A percentile compares a stretch with the other conserved stretches of the same genome.
Conservation (phyloP, 805 yeast genomes). For the Pichia thaimueangensis region DNA sequence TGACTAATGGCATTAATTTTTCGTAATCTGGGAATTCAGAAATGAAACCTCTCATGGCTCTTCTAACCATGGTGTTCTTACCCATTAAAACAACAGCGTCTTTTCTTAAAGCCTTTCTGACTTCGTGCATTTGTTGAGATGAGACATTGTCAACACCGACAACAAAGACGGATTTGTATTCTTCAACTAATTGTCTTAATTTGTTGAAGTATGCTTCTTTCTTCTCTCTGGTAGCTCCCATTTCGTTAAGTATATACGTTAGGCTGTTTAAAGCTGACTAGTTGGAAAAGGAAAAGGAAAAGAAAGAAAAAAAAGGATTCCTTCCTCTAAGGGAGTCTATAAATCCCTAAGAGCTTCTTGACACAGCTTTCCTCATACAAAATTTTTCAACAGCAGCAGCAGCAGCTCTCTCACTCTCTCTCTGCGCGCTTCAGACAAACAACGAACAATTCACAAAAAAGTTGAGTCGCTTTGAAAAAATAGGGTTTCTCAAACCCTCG, state of each 20-base stretch:
- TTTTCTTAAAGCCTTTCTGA: constrained; percentile 94
- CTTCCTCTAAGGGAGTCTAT: too few species aligned
- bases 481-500: constrained; percentile 2
- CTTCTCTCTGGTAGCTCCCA: constrained; percentile 99
- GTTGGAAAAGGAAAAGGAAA: not conserved
- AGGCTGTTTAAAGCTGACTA: constrained; percentile 81
- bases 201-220: constrained; percentile 92
- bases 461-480: not conserved
- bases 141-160: constrained; percentile 99
- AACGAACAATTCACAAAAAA: not conserved
- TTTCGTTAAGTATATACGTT: constrained; percentile 76
- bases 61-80: constrained; percentile 99
- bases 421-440: not conserved
- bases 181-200: constrained; percentile 91
- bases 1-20: constrained; percentile 89
- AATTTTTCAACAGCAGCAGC: not conserved
- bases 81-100: constrained; percentile 97
- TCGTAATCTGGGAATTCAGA: constrained; percentile 93
- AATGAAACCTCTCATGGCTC: constrained; percentile 96
- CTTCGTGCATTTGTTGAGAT: constrained; percentile 99
- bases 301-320: not conserved
- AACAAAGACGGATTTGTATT: constrained; percentile 95
- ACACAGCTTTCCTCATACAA: not conserved
- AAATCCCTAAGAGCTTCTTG: too few species aligned
- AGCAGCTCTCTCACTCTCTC: not conserved